Conservation (phyloP, 306 rosid species). For the Quercus aquifolioides region DNA sequence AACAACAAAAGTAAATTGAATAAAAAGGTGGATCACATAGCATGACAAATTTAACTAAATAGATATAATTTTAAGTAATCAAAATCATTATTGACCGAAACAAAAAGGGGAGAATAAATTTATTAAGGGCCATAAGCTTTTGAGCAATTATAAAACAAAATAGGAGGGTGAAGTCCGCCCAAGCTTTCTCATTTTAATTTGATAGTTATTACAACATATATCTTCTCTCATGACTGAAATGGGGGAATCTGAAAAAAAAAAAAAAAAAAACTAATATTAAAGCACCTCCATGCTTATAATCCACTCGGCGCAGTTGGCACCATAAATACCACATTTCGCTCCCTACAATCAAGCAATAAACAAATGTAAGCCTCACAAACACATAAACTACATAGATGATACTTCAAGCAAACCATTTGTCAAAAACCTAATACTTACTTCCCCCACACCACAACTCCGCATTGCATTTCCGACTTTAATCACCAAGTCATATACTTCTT, state of each 20-base stretch:
- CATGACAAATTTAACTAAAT: background rate
- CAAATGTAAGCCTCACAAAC: constrained; percentile 3
- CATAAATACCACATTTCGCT: constrained; percentile 85
- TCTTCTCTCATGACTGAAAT: background rate
- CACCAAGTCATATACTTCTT: constrained; percentile 71
- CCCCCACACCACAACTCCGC: constrained; percentile 57
- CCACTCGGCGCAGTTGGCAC: constrained; percentile 82
- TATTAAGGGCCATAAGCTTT: background rate
- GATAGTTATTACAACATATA: background rate
- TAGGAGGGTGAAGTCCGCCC: background rate
- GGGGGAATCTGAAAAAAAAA: background rate
- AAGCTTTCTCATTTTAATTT: background rate
- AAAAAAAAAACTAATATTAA: background rate
- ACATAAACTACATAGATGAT: background rate
- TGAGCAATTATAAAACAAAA: background rate
- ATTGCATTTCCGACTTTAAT: constrained; percentile 77
- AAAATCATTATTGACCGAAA: background rate
- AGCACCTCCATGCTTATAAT: constrained; percentile 91
- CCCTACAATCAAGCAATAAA: constrained; percentile 51
- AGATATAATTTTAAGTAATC: background rate
- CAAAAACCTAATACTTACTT: constrained; percentile 45
- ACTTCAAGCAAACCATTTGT: background rate
- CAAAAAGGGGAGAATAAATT: too few relatives aligned
- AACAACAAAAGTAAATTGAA: background rate
- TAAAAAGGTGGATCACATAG: background rate